Conservation (phyloP, 2,329 filamentous ascomycete species). For the Macrophomina tecta region DNA sequence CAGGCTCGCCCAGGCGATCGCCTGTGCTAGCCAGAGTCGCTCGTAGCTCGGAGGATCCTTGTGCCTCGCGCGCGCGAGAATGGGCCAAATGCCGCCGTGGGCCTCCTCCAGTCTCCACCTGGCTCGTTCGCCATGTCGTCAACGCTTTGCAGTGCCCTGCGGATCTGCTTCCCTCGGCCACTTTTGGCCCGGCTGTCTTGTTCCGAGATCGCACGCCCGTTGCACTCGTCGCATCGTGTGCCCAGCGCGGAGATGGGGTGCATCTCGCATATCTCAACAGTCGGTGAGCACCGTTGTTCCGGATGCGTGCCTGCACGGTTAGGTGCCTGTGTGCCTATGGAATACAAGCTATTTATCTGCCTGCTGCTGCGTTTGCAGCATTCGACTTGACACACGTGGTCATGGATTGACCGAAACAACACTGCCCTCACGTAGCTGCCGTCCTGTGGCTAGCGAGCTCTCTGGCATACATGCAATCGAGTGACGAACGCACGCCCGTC, state of each 20-base stretch:
- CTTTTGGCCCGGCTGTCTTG: slow-evolving; percentile 10
- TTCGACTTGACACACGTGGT: slow-evolving; percentile 21
- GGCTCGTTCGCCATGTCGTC: not conserved
- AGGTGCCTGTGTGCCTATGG: slow-evolving; percentile 13
- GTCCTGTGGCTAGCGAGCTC: not conserved
- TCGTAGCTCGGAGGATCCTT: slow-evolving; percentile 14
- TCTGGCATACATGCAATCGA: slow-evolving; percentile 11
- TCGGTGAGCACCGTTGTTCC: slow-evolving; percentile 22
- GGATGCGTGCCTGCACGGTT: slow-evolving; percentile 14
- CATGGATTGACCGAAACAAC: slow-evolving; percentile 7
- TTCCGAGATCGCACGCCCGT: slow-evolving; percentile 5
- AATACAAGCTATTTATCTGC: slow-evolving; percentile 13
- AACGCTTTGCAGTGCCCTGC: not conserved
- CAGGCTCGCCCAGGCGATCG: not conserved
- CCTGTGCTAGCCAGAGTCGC: slow-evolving; percentile 14
- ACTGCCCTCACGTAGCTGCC: slow-evolving; percentile 6
- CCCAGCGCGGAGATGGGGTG: slow-evolving; percentile 7
- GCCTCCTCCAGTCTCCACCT: not conserved
- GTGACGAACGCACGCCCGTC: not conserved
- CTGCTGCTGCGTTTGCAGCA: slow-evolving; percentile 19
- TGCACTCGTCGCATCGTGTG: slow-evolving; percentile 11
- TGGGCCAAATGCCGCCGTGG: not conserved
- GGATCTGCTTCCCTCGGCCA: slow-evolving; percentile 17
- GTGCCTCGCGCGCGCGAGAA: slow-evolving; percentile 5
- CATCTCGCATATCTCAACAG: slow-evolving; percentile 26